Evolutionary conservation across 495 filamentous ascomycete genomes (phyloP), one percentile per base, ranked within the genome.

Genomic region (Hypoxylon lienhwacheense): DNA sequence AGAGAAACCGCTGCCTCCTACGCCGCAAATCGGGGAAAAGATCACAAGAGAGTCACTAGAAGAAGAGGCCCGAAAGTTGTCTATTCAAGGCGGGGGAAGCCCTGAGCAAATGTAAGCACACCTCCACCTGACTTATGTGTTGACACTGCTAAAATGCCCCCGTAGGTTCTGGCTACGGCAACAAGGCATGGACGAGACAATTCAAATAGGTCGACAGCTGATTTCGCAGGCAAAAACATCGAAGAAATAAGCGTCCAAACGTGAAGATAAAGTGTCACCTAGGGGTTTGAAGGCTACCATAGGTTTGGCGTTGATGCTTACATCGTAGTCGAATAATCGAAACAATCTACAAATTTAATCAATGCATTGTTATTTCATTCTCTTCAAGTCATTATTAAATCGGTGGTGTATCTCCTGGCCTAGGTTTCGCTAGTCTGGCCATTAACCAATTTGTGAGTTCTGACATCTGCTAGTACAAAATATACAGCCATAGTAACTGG

Each of bases 21-120:
- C 70, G 0, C 58, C 73, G 32, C 52, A 55, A 46, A 55, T 61
- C 26, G 72, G 76, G 35, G 74, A 83, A 62, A 75, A 71, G 62
- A 77, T 80, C 21, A 77, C 73, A 16, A 61, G 70, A 20, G 70
- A 66, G 25, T 64, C 69, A 15, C 65, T 84, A 2, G 78, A 81
- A 55, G 87, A 91, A 47, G 88, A 93, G 59, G 89, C 87, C 2
- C 73, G 88, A 19, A 67, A 70, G 47, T 66, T 79, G 11, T 68
- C 84, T 55, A 54, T 69, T 68, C 54, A 76, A 68, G 52, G 73
- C 53, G 31, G 77, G 67, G 50, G 69, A 21, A 78, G 77, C 19
- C 78, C 82, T 0, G 82, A 85, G 41, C 77, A 86, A 59, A 22
- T 70, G 74, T 76, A 55, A 67, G 70, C 14, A 32, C 10, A n/a